Evolutionary conservation across 805 yeast species (phyloP).

Genomic region (Pichia exigua): DNA sequence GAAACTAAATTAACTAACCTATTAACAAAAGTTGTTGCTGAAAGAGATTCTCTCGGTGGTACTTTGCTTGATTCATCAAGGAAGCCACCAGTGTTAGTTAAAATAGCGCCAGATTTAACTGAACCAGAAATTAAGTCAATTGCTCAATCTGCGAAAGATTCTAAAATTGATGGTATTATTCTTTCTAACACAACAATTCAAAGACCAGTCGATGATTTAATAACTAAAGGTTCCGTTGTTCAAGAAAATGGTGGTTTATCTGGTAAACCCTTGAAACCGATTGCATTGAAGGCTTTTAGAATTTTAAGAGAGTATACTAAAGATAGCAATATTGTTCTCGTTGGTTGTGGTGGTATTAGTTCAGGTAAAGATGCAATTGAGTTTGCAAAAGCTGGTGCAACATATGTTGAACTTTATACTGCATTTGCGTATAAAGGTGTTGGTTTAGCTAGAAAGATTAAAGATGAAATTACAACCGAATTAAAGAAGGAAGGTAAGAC

Average conservation of each 20-base stretch:
- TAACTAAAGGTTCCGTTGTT: constrained; percentile 39
- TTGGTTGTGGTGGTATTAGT: constrained; percentile 95
- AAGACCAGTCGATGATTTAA: constrained; percentile 54
- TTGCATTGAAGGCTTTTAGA: constrained; percentile 62
- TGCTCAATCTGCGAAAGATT: constrained; percentile 67
- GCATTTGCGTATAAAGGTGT: constrained; percentile 92
- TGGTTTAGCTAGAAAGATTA: constrained; percentile 59
- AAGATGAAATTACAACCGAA: constrained; percentile 50
- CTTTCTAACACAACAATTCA: constrained; percentile 87
- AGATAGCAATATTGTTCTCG: constrained; percentile 60
- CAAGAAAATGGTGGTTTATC: constrained; percentile 80
- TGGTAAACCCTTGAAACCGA: constrained; percentile 84
- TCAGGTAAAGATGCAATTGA: constrained; percentile 83
- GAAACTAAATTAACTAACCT: constrained; percentile 65
- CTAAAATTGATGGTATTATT: constrained; percentile 85
- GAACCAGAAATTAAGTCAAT: constrained; percentile 76
- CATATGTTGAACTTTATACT: constrained; percentile 81
- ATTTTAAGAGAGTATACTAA: constrained; percentile 70
- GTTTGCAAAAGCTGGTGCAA: constrained; percentile 89
- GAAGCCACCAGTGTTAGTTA: constrained; percentile 78
- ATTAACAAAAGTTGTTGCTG: constrained; percentile 58
- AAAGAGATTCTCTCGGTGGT: constrained; percentile 46
- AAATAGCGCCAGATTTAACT: constrained; percentile 87
- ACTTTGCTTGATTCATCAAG: constrained; percentile 32
- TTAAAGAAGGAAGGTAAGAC: constrained; percentile 68